Base-by-base conservation (phyloP, 805 yeast genomes). In the Candida glaebosa region DNA sequence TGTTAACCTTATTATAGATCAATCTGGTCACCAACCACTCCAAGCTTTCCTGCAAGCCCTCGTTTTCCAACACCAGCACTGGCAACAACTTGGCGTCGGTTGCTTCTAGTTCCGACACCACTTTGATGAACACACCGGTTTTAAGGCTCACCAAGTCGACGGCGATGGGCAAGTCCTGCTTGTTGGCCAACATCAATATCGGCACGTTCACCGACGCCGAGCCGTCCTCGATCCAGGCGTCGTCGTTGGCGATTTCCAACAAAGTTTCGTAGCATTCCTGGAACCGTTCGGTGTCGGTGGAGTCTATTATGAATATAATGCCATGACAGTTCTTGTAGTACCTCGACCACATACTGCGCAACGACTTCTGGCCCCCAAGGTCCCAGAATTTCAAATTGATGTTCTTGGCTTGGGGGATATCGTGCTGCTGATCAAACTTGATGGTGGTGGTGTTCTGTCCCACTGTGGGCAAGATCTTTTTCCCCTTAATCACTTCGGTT, bases 171-270 rank as follows among this genome's bases (percentile, higher is more conserved):
- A 69, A 59, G 52, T 93, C 98, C 66, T 90, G 96, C 60, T 93
- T 93, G 61, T 93, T 91, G 5, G 97, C 98, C 55, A 91, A 71
- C 96, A 91, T 91, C 43, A 91, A 70, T 7, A 91, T 80, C 1
- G 98, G 99, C 14, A 89, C 83, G 22, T 95, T 70, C 42, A 65
- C 89, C 20, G 51, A 47, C 17, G 42, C 46, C 3, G 41, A 36
- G 9, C 31, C 42, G 31, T 51, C 51, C 12, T 42, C 25, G 14
- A 50, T 53, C 57, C 88, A 81, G 34, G 61, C 57, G 36, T 63
- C 59, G 54, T 69, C 70, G 50, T 62, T 64, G 3, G 73, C 62
- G 9, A 71, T 67, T n/a, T 65, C 68, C 35, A 71, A 61, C 40
- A 89, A 67, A 2, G 83, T 81, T 18, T 78, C 78, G 49, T 79